Base-by-base conservation (phyloP, 371 early-diverging fungal genomes). In the Lichtheimia ornata region DNA sequence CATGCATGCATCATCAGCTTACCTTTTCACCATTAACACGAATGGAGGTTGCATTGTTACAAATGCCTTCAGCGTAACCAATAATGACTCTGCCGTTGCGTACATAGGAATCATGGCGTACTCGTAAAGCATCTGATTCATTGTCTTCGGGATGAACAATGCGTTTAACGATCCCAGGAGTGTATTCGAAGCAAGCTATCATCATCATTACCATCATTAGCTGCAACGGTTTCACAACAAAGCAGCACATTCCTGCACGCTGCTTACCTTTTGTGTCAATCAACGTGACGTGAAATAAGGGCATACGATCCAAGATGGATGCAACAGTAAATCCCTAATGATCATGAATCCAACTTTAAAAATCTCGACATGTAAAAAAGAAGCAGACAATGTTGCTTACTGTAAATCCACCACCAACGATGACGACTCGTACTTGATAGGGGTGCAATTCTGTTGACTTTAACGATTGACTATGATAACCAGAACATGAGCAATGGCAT, bases 331-430 rank as follows among this genome's bases (percentile, higher is more conserved):
- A 79, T 13, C 79, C 79, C 79, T 79, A 43, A 18, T 27, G 22
- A 14, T 79, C 30, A 18, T 27, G 22, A 14, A 35, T 9, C 28
- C 35, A 35, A 35, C 35, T 52, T 22, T 28, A 52, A 3, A 28
- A 1, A 22, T 22, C 22, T 22, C 22, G 22, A 50, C 11, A 25
- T 22, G 25, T 12, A 52, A 20, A 11, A 5, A 13, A 18, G 6
- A 18, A 45, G 5, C 18, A 17, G 18, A 18, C 1, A 3, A 50
- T n/a, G 22, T 2, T 50, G 18, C 64, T 63, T 76, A 79, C 79
- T 17, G 73, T 71, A 41, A 79, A 79, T 5, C 79, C 79, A 18
- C 79, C 79, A 15, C 79, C 79, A 20, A 79, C 63, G 49, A 79
- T 74, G 44, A 70, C 67, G 4, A 79, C 69, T 12, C 72, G 67